Conservation (phyloP, 345 rosid species). For the Linum usitatissimum region DNA sequence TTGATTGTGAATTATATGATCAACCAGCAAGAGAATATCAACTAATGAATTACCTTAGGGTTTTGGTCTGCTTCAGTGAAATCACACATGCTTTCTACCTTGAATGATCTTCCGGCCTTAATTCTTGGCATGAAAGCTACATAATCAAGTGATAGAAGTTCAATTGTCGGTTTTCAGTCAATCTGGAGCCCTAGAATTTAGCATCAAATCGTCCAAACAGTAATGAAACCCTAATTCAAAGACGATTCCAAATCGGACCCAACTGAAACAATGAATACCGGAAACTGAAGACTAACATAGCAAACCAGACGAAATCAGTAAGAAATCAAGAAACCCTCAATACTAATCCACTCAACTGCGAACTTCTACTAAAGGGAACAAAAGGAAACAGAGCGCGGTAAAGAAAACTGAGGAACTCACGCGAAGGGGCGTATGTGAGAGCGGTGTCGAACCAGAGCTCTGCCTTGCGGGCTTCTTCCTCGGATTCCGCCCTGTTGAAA, state of each 20-base stretch:
- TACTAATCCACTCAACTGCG: neutral
- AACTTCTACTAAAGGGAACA: neutral
- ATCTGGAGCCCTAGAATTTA: neutral
- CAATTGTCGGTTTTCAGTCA: neutral
- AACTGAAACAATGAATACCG: neutral
- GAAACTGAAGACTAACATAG: neutral
- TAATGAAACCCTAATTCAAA: constrained; percentile 1
- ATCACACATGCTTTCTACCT: constrained; percentile 62
- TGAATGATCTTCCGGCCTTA: constrained; percentile 59
- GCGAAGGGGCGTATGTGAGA: constrained; percentile 79
- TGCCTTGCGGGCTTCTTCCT: constrained; percentile 48
- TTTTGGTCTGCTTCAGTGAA: constrained; percentile 54
- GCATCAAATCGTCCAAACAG: neutral
- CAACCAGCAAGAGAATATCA: neutral
- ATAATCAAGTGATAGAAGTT: neutral
- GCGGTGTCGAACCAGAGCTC: constrained; percentile 85
- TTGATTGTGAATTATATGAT: neutral
- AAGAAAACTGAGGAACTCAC: constrained; percentile 30
- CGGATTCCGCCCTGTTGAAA: constrained; percentile 57
- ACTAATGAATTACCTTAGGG: constrained; percentile 35
- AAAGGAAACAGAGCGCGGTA: neutral
- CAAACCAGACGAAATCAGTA: neutral
- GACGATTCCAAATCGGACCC: neutral
- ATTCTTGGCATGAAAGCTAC: constrained; percentile 85
- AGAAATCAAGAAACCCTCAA: neutral